Percentiles rank a stretch among this genome's conserved stretches.
phyloP scores from a whole-genome alignment of 2,329 filamentous ascomycete genomes.

The Aspergillus neotritici region DNA sequence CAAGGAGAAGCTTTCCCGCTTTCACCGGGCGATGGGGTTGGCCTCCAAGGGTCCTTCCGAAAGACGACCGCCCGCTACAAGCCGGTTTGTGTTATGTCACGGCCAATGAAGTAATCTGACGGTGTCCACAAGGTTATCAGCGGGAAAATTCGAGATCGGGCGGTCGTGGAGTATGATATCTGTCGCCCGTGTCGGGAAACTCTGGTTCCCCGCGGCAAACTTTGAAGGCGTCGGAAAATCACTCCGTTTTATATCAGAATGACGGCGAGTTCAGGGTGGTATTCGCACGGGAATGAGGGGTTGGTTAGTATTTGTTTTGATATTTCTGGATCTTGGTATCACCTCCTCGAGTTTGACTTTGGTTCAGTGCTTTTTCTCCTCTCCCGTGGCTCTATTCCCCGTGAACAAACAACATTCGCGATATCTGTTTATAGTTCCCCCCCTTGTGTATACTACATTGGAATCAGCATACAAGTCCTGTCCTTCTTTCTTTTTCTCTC shows the following conservation, averaged over 20 bases:
- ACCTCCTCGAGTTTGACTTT: background rate
- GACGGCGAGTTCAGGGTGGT: conserved; percentile 5
- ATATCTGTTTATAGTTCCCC: no score
- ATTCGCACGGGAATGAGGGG: conserved; percentile 20
- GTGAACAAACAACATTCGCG: no score
- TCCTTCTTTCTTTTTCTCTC: conserved; percentile 1
- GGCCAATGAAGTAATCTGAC: conserved; percentile 16
- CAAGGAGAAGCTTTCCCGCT: conserved; percentile 18
- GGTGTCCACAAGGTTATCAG: conserved; percentile 26
- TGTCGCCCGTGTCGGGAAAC: conserved; percentile 28
- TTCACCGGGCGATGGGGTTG: conserved; percentile 14
- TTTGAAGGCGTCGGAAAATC: conserved; percentile 14
- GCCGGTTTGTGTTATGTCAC: conserved; percentile 21
- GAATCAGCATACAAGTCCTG: background rate
- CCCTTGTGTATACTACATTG: background rate
- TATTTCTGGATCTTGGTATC: conserved; percentile 3
- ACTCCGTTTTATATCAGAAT: conserved; percentile 29
- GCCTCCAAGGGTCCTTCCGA: conserved; percentile 15
- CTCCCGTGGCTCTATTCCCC: background rate
- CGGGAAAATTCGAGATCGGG: conserved; percentile 24
- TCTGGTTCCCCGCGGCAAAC: conserved; percentile 34
- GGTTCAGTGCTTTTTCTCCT: background rate
- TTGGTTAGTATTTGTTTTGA: conserved; percentile 9
- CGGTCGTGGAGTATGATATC: conserved; percentile 16
- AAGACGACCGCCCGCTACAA: conserved; percentile 1